Base-by-base conservation (phyloP, 1,284 basidiomycete species). In the Heimioporus punctisporus region DNA sequence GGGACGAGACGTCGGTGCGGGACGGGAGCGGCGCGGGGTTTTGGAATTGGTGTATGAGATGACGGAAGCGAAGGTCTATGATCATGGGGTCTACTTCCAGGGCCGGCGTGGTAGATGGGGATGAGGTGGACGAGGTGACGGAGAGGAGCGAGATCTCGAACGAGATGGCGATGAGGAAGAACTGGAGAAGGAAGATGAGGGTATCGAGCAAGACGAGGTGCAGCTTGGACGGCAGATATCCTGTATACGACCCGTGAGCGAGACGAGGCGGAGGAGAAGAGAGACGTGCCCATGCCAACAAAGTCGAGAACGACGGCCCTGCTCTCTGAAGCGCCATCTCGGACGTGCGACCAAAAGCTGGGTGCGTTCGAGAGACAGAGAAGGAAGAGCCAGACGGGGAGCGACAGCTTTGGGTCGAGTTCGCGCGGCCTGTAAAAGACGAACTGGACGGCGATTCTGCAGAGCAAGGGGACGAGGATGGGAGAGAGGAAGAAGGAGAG, bases 401-500 rank as follows among this genome's bases (percentile, higher is more conserved):
- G 68, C 19, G 88, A 82, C 46, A 82, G 72, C 55, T 78, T 75
- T 19, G 81, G 71, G 56, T 89, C 85, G 54, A 87, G 70, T 47
- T 88, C 84, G 61, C 84, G 75, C 23, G 88, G 85, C 61, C 80
- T 81, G 43, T 82, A 75, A 64, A 85, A 86, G 60, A 88, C 77
- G 61, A 84, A 79, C 66, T 92, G 89, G 26, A 79, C 78, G 47
- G 80, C 59, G 46, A 85, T 64, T 51, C 66, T 60, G 19, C 88
- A 82, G 9, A 88, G 54, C 60, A 84, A 78, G 31, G 81, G 71
- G 72, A 82, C 77, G 48, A 91, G 64, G 25, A 83, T 80, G 7
- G 89, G 89, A 10, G 87, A 85, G 48, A 88, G 77, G 70, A 91
- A 81, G 77, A 89, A 92, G 47, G 88, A 90, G 56, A 90, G 68